Evolutionary conservation across 2,329 filamentous ascomycete species (phyloP), one percentile per base, ranked within the genome.

Genomic region (Calonectria henricotiae): DNA sequence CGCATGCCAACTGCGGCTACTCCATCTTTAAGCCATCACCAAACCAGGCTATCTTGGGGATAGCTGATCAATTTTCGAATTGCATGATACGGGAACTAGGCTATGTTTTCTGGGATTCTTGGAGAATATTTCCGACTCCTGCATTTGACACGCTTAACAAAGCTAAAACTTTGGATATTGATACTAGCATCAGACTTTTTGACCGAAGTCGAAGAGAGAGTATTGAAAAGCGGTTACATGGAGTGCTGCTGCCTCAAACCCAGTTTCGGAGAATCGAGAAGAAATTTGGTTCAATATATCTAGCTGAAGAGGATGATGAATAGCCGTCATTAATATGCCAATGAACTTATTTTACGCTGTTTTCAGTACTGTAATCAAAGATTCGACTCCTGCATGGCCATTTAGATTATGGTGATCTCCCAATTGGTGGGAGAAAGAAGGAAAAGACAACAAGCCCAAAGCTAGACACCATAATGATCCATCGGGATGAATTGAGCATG

Each of bases 101-200:
- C 5, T 55, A 55, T 20, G 49, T 55, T 8, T 37, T 55, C 7
- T 55, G 49, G 49, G 49, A 55, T 23, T 20, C 49, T 5, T 20
- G 32, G 49, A 37, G 49, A 6, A 15, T 55, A 17, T 13, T 37
- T 2, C 1, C 49, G 2, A 9, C 49, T 12, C n/a, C 9, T 2
- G 11, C 23, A 2, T 55, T 23, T 35, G n/a, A 20, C 8, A 55
- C 37, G 8, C 27, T 55, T 2, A 32, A 37, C 5, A 2, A 12
- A 3, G 49, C 49, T 6, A 35, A 55, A 30, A 55, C 13, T 7
- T 35, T 55, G 5, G 8, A 23, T 7, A 5, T 23, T 3, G 5
- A 8, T 11, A 13, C 11, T 13, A 7, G 11, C 4, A 1, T 0
- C 8, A 37, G 32, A 13, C 32, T 55, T 7, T 55, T 55, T 4